Conservation (phyloP, 225 moss, liverwort and hornwort species). For the Marchantia polymorpha region DNA sequence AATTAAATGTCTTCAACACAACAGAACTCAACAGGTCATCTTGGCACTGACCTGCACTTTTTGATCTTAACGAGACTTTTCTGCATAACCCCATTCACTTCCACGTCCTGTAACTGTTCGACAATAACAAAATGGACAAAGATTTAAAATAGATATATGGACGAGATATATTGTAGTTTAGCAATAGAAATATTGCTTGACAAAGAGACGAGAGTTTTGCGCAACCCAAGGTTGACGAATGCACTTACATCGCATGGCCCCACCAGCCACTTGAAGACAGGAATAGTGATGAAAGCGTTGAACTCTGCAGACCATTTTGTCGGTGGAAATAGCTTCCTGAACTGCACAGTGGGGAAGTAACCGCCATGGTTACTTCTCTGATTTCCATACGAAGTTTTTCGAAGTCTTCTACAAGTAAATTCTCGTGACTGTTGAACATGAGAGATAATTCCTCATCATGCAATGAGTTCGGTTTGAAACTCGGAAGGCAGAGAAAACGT, state of each 20-base stretch:
- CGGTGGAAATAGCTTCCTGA: constrained; percentile 88
- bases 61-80: constrained; percentile 87
- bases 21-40: no score
- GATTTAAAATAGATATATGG: not conserved
- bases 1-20: no score
- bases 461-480: no score
- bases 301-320: constrained; percentile 94
- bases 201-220: not conserved
- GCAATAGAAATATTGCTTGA: not conserved
- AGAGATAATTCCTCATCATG: no score
- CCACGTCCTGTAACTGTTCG: constrained; percentile 73
- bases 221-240: not conserved
- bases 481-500: no score
- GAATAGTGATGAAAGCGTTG: constrained; percentile 94
- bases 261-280: constrained; percentile 94
- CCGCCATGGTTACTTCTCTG: not conserved
- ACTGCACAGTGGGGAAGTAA: constrained; percentile 44
- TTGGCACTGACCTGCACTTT: constrained; percentile 69
- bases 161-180: not conserved
- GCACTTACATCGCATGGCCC: constrained; percentile 77
- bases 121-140: not conserved
- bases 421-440: no score
- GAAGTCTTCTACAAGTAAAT: no score
- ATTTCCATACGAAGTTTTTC: no score
- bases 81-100: constrained; percentile 83